Evolutionary conservation across 2,329 filamentous ascomycete species (phyloP).

Genomic region (Talaromyces verruculosus): DNA sequence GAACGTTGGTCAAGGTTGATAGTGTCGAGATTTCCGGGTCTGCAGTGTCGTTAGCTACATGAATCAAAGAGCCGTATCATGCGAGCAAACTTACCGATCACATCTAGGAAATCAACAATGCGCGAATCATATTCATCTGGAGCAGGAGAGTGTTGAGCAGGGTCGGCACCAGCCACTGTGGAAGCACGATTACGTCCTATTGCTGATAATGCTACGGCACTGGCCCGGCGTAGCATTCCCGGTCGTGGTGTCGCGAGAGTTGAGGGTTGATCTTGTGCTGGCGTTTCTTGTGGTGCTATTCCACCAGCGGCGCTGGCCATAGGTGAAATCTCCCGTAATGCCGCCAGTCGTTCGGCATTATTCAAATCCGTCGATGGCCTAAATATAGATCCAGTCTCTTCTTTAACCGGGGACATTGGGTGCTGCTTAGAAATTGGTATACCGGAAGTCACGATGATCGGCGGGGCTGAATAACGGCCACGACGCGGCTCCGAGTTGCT

Average conservation of each 20-base stretch:
- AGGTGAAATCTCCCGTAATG: not conserved
- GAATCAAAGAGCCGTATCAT: not conserved
- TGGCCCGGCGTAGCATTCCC: constrained; percentile 34
- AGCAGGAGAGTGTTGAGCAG: constrained; percentile 21
- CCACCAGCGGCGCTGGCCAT: not conserved
- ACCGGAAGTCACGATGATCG: constrained; percentile 25
- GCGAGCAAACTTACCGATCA: constrained; percentile 57
- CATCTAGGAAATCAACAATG: constrained; percentile 67
- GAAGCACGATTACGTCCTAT: constrained; percentile 37
- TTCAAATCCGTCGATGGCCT: constrained; percentile 19
- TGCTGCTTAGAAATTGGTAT: constrained; percentile 24
- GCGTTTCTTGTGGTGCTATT: not conserved
- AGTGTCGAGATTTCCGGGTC: constrained; percentile 82
- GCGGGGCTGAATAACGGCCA: constrained; percentile 34
- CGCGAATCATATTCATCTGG: constrained; percentile 58
- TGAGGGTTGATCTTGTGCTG: not conserved
- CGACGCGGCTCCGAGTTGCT: constrained; percentile 44
- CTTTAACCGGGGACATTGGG: constrained; percentile 36
- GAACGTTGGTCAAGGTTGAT: constrained; percentile 81
- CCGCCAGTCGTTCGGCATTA: constrained; percentile 23
- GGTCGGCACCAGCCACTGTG: constrained; percentile 30
- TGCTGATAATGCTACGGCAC: constrained; percentile 33
- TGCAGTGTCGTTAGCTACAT: constrained; percentile 8
- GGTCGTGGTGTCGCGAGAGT: not conserved
- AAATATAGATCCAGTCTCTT: constrained; percentile 33